Conservation (phyloP, 257 asterid genomes). For the Ligustrum vulgare region DNA sequence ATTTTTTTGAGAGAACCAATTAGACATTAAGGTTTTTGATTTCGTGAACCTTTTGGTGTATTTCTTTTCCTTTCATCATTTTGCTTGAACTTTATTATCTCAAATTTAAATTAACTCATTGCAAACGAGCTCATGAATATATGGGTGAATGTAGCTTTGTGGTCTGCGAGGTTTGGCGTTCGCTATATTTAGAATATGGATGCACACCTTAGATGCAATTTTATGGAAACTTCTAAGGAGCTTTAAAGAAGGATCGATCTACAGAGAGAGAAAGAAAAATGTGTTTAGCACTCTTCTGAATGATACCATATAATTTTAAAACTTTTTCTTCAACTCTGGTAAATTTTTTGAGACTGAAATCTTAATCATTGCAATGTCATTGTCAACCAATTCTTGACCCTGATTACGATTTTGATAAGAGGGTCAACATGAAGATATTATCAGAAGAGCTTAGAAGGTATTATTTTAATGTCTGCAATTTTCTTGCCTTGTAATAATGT, state of each 20-base stretch:
- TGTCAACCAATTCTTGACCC: neutral
- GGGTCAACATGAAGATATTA: neutral
- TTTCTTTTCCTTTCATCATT: neutral
- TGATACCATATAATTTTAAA: neutral
- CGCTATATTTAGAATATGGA: constrained; percentile 1
- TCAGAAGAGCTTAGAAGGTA: neutral
- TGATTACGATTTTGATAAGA: neutral
- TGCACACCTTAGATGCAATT: neutral
- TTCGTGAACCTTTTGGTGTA: neutral
- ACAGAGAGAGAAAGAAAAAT: neutral
- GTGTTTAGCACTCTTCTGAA: neutral
- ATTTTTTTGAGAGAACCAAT: neutral
- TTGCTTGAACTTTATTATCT: constrained; percentile 6
- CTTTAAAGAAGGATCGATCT: neutral
- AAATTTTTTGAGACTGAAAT: neutral
- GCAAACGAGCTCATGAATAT: constrained; percentile 12
- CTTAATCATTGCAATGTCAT: neutral
- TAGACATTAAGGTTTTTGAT: neutral
- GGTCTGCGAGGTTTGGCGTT: neutral
- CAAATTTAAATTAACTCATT: neutral
- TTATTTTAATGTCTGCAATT: neutral
- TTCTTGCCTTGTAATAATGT: neutral
- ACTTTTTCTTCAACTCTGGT: neutral
- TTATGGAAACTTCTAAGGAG: neutral
- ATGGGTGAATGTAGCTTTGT: constrained; percentile 7